Percentiles rank a stretch among this genome's conserved stretches.
Conservation (phyloP, 768 basidiomycete species). For the Boletus subcaerulescens region DNA sequence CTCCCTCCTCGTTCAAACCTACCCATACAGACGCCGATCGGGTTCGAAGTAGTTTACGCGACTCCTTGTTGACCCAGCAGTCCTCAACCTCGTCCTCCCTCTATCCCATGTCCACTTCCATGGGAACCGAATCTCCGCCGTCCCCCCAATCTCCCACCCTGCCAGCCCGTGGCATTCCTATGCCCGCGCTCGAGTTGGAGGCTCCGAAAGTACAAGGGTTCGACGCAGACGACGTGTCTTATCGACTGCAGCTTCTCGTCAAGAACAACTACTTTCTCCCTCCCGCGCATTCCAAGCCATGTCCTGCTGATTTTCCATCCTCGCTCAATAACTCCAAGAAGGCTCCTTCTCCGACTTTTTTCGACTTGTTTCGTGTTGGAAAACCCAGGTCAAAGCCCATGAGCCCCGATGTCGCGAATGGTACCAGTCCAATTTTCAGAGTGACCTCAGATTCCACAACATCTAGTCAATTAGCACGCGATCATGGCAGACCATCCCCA, state of each 20-base stretch:
- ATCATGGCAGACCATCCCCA: slow-evolving; percentile 36
- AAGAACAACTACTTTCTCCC: slow-evolving; percentile 89
- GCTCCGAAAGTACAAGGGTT: slow-evolving; percentile 49
- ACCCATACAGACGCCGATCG: slow-evolving; percentile 28
- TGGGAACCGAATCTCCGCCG: slow-evolving; percentile 59
- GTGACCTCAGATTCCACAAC: slow-evolving; percentile 65
- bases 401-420: slow-evolving; percentile 42
- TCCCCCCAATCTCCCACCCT: slow-evolving; percentile 58
- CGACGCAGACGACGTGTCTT: slow-evolving; percentile 77
- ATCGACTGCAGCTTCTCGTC: slow-evolving; percentile 78
- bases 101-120: slow-evolving; percentile 72
- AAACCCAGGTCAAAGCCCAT: slow-evolving; percentile 64
- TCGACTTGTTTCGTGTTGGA: slow-evolving; percentile 70
- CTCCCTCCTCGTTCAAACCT: slow-evolving; percentile 34
- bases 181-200: slow-evolving; percentile 49
- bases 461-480: slow-evolving; percentile 39
- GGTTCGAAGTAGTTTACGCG: slow-evolving; percentile 54
- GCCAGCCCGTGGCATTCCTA: slow-evolving; percentile 40
- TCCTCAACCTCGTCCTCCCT: slow-evolving; percentile 73
- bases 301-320: slow-evolving; percentile 58
- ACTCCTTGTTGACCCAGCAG: slow-evolving; percentile 56
- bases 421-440: slow-evolving; percentile 48
- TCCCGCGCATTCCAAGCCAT: slow-evolving; percentile 82
- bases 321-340: slow-evolving; percentile 38
- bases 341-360: slow-evolving; percentile 48